Conservation (phyloP, 2,329 filamentous ascomycete species). For the Canariomyces notabilis region DNA sequence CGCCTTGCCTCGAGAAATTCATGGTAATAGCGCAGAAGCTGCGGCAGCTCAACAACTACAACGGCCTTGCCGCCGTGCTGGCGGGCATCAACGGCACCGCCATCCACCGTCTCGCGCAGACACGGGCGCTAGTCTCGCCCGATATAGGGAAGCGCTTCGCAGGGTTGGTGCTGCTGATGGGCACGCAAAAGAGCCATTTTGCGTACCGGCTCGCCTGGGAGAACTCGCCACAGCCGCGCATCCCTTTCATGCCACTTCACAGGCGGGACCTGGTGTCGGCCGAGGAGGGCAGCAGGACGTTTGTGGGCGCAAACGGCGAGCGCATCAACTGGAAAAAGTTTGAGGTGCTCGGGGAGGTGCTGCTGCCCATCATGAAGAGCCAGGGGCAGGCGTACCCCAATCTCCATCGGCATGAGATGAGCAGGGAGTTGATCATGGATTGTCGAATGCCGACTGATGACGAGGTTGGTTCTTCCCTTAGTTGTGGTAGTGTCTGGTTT, state of each 20-base stretch:
- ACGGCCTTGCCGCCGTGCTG: slow-evolving; percentile 86
- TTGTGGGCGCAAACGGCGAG: slow-evolving; percentile 66
- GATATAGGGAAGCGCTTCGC: slow-evolving; percentile 79
- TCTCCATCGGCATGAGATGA: slow-evolving; percentile 62
- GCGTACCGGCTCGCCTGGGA: slow-evolving; percentile 98
- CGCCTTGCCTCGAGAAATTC: slow-evolving; percentile 88
- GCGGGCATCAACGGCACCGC: slow-evolving; percentile 87
- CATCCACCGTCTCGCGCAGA: slow-evolving; percentile 77
- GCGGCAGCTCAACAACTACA: slow-evolving; percentile 93
- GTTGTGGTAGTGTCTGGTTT: slow-evolving; percentile 1
- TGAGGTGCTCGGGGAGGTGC: slow-evolving; percentile 87
- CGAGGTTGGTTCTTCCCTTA: slow-evolving; percentile 59
- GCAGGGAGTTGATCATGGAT: slow-evolving; percentile 72
- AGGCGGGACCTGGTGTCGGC: slow-evolving; percentile 85
- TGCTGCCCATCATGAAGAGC: slow-evolving; percentile 86
- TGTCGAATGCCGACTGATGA: slow-evolving; percentile 79
- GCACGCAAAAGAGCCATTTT: slow-evolving; percentile 84
- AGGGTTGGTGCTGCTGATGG: slow-evolving; percentile 85
- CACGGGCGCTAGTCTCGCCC: slow-evolving; percentile 66
- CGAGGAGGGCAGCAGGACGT: slow-evolving; percentile 87
- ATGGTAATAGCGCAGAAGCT: slow-evolving; percentile 85
- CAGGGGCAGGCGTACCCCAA: slow-evolving; percentile 79
- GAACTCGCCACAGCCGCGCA: slow-evolving; percentile 82
- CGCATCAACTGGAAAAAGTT: slow-evolving; percentile 98
- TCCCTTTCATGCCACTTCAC: slow-evolving; percentile 89